Evolutionary conservation across 768 basidiomycete species (phyloP).

Genomic region (Holtermanniella nyarrowii): DNA sequence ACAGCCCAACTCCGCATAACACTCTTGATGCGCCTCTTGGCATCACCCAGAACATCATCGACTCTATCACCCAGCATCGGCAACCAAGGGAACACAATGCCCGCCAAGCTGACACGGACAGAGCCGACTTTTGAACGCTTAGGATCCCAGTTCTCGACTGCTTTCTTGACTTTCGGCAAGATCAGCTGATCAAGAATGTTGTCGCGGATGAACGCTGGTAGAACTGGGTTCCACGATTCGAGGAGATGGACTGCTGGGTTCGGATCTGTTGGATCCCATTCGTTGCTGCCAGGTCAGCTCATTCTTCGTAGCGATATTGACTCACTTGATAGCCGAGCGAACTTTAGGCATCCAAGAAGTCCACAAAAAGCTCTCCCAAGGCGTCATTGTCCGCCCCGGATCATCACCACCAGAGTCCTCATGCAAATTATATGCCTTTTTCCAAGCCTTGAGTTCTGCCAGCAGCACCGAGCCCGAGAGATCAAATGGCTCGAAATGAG

Average conservation of each 20-base stretch:
- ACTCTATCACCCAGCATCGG: conserved; percentile 72
- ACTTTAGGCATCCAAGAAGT: conserved; percentile 90
- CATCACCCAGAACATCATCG: conserved; percentile 76
- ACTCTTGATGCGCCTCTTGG: conserved; percentile 71
- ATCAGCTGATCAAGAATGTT: conserved; percentile 94
- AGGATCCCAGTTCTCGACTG: conserved; percentile 65
- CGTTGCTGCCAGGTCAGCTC: conserved; percentile 49
- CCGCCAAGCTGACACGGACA: conserved; percentile 52
- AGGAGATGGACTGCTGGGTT: conserved; percentile 69
- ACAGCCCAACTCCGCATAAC: conserved; percentile 65
- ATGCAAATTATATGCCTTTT: conserved; percentile 35
- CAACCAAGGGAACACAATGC: conserved; percentile 90
- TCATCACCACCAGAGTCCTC: conserved; percentile 30
- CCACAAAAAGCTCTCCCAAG: conserved; percentile 91
- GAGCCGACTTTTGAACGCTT: conserved; percentile 33
- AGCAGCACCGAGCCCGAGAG: conserved; percentile 49
- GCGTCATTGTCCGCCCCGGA: conserved; percentile 63
- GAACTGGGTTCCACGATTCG: conserved; percentile 74
- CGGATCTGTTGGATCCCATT: conserved; percentile 70
- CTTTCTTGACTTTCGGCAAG: conserved; percentile 78
- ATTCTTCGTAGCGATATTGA: background rate
- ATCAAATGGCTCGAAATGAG: conserved; percentile 72
- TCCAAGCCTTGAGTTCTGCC: conserved; percentile 36
- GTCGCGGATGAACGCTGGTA: conserved; percentile 84
- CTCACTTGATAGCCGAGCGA: conserved; percentile 73